Conservation (phyloP, 192 early-diverging fungal genomes). For the Cladochytrium replicatum region DNA sequence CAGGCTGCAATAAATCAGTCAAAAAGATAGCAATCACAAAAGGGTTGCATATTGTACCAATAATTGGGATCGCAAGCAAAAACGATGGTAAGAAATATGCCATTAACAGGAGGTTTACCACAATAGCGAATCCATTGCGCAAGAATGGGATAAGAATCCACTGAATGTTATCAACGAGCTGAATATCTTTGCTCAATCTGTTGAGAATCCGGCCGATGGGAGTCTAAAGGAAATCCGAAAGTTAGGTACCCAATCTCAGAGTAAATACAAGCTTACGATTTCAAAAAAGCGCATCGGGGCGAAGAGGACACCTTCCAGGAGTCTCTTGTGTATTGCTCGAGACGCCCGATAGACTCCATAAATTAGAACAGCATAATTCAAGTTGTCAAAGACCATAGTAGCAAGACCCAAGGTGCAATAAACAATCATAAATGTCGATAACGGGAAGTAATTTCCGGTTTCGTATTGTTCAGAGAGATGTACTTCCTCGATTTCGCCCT, state of each 20-base stretch:
- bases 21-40: constrained; percentile 1
- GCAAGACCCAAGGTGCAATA: no score
- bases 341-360: constrained; percentile 24
- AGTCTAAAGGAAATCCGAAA: neutral
- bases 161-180: constrained; percentile 15
- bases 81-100: constrained; percentile 55
- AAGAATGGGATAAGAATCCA: constrained; percentile 63
- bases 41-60: constrained; percentile 9
- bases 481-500: no score
- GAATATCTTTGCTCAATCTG: constrained; percentile 2
- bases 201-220: neutral
- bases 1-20: constrained; percentile 4
- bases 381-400: no score
- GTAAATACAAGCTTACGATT: neutral
- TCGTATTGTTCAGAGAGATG: no score
- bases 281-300: constrained; percentile 64
- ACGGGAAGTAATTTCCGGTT: no score
- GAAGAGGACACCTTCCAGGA: constrained; percentile 60
- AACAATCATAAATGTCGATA: no score
- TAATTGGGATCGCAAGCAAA: constrained; percentile 22
- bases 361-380: constrained; percentile 6
- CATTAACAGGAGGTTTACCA: constrained; percentile 14
- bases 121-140: constrained; percentile 39
- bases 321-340: constrained; percentile 56
- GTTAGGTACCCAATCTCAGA: neutral